A percentile compares a stretch with the other conserved stretches of the same genome.
Conservation (phyloP, 768 basidiomycete species). For the Pseudohyphozyma bogoriensis region DNA sequence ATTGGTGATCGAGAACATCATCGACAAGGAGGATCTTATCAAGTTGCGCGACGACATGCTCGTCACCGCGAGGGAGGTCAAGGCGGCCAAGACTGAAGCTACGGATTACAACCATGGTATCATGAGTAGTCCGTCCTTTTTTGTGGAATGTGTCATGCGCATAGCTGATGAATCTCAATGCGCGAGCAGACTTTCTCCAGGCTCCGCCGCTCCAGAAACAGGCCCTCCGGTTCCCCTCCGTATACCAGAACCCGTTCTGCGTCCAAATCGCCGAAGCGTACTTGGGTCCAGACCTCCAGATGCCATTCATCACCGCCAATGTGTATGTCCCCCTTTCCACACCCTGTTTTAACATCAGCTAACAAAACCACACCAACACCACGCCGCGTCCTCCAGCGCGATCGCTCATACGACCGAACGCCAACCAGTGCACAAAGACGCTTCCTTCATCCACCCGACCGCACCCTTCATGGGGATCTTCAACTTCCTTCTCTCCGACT, state of each 20-base stretch:
- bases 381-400: not conserved
- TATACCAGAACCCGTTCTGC: conserved; percentile 5
- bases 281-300: conserved; percentile 1
- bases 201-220: not conserved
- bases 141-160: too few relatives aligned
- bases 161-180: not conserved
- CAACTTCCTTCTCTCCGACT: not conserved
- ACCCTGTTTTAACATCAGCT: too few relatives aligned
- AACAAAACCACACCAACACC: not conserved
- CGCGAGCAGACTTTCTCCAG: conserved; percentile 3
- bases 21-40: not conserved
- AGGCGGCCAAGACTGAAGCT: not conserved
- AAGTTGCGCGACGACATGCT: not conserved
- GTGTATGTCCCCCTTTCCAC: not conserved
- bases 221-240: not conserved
- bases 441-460: not conserved
- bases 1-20: not conserved
- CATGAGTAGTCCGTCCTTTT: not conserved
- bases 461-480: not conserved
- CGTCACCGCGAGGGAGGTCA: not conserved
- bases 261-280: not conserved
- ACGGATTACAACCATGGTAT: not conserved
- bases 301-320: conserved; percentile 13
- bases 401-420: conserved; percentile 1
- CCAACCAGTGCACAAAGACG: conserved; percentile 12